Percentiles rank a stretch among this genome's conserved stretches.
phyloP scores from a whole-genome alignment of 163 green algal genomes.

The Volvox carteri region DNA sequence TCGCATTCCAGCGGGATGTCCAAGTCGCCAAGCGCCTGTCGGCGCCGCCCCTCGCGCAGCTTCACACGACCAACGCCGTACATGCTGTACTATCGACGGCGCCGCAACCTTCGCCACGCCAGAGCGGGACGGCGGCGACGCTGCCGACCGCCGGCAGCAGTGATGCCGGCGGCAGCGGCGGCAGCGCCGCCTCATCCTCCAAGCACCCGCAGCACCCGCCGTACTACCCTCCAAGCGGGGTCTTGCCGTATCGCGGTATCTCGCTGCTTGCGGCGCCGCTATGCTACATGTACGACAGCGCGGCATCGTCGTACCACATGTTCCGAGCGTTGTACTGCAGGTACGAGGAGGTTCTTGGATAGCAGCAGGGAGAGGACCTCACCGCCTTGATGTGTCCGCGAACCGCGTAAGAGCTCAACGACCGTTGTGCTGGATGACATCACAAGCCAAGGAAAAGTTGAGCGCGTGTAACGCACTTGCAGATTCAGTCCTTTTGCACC shows the following conservation, averaged over 20 bases:
- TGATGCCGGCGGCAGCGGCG: background rate
- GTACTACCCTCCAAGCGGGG: slow-evolving; percentile 60
- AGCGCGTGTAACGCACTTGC: too few relatives aligned
- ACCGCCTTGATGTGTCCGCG: too few relatives aligned
- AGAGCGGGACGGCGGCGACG: background rate
- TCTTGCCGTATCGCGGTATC: slow-evolving; percentile 24
- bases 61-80: slow-evolving; percentile 8
- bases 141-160: background rate
- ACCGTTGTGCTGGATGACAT: too few relatives aligned
- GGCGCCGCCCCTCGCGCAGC: slow-evolving; percentile 38
- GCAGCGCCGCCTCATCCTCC: too few relatives aligned
- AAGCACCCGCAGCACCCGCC: background rate
- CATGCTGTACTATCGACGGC: slow-evolving; percentile 1
- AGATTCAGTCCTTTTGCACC: too few relatives aligned
- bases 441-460: too few relatives aligned
- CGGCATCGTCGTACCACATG: slow-evolving; percentile 67
- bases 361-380: too few relatives aligned
- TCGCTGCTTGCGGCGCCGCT: slow-evolving; percentile 72
- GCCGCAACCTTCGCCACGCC: background rate
- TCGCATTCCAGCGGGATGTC: slow-evolving; percentile 73
- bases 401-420: too few relatives aligned
- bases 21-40: slow-evolving; percentile 43
- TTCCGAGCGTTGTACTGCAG: slow-evolving; percentile 73
- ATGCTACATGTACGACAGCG: slow-evolving; percentile 73
- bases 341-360: slow-evolving; percentile 40